Evolutionary conservation across 1,139 yeast species (phyloP).

Genomic region (Kurtzmaniella quercitrusa): DNA sequence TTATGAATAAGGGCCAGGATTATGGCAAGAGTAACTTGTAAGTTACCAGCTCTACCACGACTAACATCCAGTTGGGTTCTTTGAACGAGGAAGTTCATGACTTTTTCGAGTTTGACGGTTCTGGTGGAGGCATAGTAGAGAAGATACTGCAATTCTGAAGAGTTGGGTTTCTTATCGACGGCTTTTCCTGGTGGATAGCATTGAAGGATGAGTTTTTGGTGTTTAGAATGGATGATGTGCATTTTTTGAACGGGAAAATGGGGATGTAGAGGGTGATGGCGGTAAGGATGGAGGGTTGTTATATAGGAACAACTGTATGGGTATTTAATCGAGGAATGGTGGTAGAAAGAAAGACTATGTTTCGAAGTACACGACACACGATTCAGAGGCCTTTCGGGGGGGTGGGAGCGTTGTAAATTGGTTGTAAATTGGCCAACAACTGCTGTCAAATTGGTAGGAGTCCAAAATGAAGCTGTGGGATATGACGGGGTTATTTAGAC

Average conservation of each 20-base stretch:
- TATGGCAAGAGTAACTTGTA: conserved; percentile 76
- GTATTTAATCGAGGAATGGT: no score
- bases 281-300: no score
- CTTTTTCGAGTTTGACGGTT: conserved; percentile 83
- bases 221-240: conserved; percentile 63
- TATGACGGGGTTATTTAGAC: no score
- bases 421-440: no score
- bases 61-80: conserved; percentile 62
- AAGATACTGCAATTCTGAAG: conserved; percentile 84
- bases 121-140: conserved; percentile 91
- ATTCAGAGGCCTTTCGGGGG: no score
- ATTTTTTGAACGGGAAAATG: not conserved
- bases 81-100: conserved; percentile 62
- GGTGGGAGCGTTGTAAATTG: no score
- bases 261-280: no score
- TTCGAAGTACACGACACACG: no score
- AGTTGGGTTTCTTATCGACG: conserved; percentile 82
- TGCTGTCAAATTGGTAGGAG: no score
- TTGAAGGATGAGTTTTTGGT: conserved; percentile 81
- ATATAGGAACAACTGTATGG: no score
- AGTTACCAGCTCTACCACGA: conserved; percentile 67
- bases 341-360: no score
- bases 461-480: no score
- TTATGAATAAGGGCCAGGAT: conserved; percentile 64
- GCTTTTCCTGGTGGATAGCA: conserved; percentile 92